Evolutionary conservation across 148 eudicot genomes (phyloP), one percentile per base, ranked within the genome.

Genomic region (Pouteria glomerata): DNA sequence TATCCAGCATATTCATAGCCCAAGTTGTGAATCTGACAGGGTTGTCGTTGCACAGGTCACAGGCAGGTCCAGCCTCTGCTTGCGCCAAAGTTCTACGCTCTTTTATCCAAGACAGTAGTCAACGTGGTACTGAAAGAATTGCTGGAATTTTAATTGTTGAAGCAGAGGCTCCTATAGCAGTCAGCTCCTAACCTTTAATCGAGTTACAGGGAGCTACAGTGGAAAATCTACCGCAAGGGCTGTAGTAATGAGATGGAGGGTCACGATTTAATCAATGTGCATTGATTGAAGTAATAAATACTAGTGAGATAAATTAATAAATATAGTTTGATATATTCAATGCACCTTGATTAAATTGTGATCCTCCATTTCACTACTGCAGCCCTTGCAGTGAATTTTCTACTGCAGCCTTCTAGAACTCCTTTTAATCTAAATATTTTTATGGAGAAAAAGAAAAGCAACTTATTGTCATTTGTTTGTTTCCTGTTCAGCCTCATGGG

Each of bases 81-180:
- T 92, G 99, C 76, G 76, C 74, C 35, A 84, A 88, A 82, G 85
- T 96, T 65, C 75, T 96, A 41, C 79, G 73, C 11, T 73, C 86
- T 53, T 73, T 89, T 62, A 67, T 82, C 53, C 69, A 81, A 41
- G 78, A 88, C 10, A 83, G 88, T 55, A 78, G 69, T 56, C 82
- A 79, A 72, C 82, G 79, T 11, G 77, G 69, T 42, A 70, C 80
- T 19, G 94, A 95, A 45, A 77, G 66, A 74, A 90, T 90, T 83
- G 94, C 96, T 56, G 99, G 99, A 77, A 75, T 92, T 68, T 83
- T 96, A 71, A 74, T 90, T 72, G 96, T 90, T 47, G 88, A 96
- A 87, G 91, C 95, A 39, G 91, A 90, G 59, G 86, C 92, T 78
- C 82, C 85, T 39, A 6, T 35, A 52, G 55, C 19, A 81, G 96